Percentiles rank a stretch among this genome's conserved stretches.
Conservation (phyloP, 306 rosid species). For the Prunus mongolica region DNA sequence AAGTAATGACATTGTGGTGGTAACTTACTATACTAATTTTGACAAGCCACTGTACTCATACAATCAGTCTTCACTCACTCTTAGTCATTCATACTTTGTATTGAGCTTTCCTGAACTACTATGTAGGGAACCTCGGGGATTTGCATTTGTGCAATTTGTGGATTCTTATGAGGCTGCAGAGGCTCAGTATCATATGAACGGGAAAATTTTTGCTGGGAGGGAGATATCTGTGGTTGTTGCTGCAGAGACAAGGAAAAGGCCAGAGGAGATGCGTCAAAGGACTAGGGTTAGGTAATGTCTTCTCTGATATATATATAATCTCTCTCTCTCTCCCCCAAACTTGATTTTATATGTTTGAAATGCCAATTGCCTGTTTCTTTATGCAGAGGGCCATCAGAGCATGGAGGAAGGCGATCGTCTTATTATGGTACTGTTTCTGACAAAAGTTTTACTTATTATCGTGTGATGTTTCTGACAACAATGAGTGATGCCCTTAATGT, state of each 20-base stretch:
- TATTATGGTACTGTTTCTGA: slow-evolving; percentile 55
- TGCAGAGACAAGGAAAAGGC: slow-evolving; percentile 93
- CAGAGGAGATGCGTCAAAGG: slow-evolving; percentile 93
- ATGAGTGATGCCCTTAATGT: neutral
- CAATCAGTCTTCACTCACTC: slow-evolving; percentile 24
- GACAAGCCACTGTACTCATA: slow-evolving; percentile 31
- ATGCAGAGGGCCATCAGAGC: slow-evolving; percentile 58
- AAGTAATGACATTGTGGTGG: slow-evolving; percentile 39
- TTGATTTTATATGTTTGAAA: slow-evolving; percentile 13
- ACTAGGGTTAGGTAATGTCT: slow-evolving; percentile 55
- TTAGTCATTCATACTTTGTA: slow-evolving; percentile 28
- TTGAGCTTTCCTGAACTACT: slow-evolving; percentile 29
- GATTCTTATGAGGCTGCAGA: slow-evolving; percentile 92
- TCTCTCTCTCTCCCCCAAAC: neutral
- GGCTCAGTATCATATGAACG: slow-evolving; percentile 98
- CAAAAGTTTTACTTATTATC: neutral
- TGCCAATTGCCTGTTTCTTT: slow-evolving; percentile 15
- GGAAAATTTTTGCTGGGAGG: slow-evolving; percentile 91
- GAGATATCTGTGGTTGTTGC: slow-evolving; percentile 96
- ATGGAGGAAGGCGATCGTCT: slow-evolving; percentile 75
- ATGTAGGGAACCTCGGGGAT: slow-evolving; percentile 94
- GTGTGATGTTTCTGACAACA: neutral
- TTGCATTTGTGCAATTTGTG: slow-evolving; percentile 96
- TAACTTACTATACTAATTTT: slow-evolving; percentile 36
- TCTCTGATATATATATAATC: neutral